phyloP scores from a whole-genome alignment of 2,329 filamentous ascomycete species.

The Diaporthe eres region DNA sequence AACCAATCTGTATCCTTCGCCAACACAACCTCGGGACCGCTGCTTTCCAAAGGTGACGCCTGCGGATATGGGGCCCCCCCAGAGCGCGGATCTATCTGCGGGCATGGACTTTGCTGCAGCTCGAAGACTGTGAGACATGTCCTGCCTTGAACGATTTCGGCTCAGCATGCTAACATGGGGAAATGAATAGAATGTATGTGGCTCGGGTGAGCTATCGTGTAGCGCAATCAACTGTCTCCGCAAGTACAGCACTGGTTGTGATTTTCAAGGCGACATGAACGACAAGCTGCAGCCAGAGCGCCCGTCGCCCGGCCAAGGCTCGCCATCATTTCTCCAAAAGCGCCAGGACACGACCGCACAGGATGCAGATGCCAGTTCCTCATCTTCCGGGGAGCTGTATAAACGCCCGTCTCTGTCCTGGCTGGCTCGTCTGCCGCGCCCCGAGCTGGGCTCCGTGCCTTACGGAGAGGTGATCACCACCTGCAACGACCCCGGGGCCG shows the following conservation, averaged over 20 bases:
- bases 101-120: slow-evolving; percentile 27
- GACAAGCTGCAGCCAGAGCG: not conserved
- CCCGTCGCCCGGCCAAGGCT: not conserved
- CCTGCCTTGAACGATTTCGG: not conserved
- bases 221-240: slow-evolving; percentile 21
- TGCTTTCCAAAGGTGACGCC: not conserved
- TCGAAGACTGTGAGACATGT: not conserved
- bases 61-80: not conserved
- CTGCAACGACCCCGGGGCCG: slow-evolving; percentile 69
- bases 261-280: slow-evolving; percentile 24
- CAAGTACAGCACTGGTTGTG: slow-evolving; percentile 35
- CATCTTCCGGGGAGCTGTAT: not conserved
- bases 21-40: not conserved
- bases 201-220: slow-evolving; percentile 25
- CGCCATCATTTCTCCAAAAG: not conserved
- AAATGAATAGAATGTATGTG: slow-evolving; percentile 3
- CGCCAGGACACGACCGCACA: not conserved
- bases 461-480: slow-evolving; percentile 72
- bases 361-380: not conserved
- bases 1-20: not conserved
- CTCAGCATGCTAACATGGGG: not conserved
- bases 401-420: slow-evolving; percentile 27
- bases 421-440: slow-evolving; percentile 60
- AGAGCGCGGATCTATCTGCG: not conserved
- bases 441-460: slow-evolving; percentile 65